Evolutionary conservation across 257 asterid genomes (phyloP), one percentile per base, ranked within the genome.

Genomic region (Misopates orontium): DNA sequence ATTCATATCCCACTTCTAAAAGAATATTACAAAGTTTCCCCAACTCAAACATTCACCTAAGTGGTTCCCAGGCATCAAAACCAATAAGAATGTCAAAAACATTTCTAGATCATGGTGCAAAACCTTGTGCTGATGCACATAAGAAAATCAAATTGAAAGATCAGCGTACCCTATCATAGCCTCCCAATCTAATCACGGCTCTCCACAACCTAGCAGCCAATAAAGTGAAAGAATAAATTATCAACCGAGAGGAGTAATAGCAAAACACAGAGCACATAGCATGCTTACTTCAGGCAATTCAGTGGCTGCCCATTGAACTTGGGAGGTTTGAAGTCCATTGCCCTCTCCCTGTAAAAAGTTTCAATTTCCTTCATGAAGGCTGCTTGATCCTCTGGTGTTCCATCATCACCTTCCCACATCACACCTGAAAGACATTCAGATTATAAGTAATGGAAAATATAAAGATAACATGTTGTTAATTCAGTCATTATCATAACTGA

Each of bases 311-410:
- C 88, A 56, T 86, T 84, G 72, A 86, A 86, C 41, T 56, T 84
- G 31, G 95, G 95, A 23, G 87, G 81, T 62, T 84, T 87, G 73
- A 84, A 87, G 23, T 87, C 95, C 71, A 70, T 55, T 15, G 81
- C 73, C 73, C 75, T 80, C 73, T 68, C 85, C 72, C 82, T 67
- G 54, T 77, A 83, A 54, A 82, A 82, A 58, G 31, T 75, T 73
- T 87, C 87, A 53, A 87, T 67, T 61, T 75, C 91, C 74, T 69
- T 80, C 77, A 80, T 69, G 66, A 87, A 87, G 58, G 78, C 78
- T 10, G 83, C 83, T 77, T 82, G 95, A n/a, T 87, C 89, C 64
- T 80, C 91, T 28, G 80, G 83, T 7, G 87, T 80, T 65, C 95
- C 91, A 36, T 80, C 85, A 28, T 78, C 91, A 77, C 56, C 60